Evolutionary conservation across 225 moss, liverwort and hornwort species (phyloP).

Genomic region (Antitrichia curtipendula): DNA sequence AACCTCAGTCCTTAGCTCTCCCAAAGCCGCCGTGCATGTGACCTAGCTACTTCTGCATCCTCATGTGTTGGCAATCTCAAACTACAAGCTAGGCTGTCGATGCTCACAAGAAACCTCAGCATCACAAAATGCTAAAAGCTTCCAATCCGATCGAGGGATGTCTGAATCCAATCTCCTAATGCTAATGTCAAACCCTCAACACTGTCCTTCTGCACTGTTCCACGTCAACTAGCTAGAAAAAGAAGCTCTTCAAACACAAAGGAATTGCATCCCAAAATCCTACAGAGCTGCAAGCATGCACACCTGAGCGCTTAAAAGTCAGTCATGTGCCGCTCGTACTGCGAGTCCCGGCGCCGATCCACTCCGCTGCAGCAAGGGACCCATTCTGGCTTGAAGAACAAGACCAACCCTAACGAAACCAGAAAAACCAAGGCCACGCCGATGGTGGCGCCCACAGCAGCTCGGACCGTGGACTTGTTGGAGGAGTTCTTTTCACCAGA

Average conservation of each 20-base stretch:
- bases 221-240: not conserved
- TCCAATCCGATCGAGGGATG: not conserved
- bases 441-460: constrained; percentile 20
- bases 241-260: not conserved
- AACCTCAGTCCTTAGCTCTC: not conserved
- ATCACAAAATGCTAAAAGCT: constrained; percentile 13
- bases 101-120: constrained; percentile 1
- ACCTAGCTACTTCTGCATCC: not conserved
- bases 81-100: not conserved
- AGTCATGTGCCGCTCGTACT: constrained; percentile 21
- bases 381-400: constrained; percentile 37
- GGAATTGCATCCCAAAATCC: not conserved
- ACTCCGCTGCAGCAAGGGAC: constrained; percentile 30
- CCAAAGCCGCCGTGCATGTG: not conserved
- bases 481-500: not conserved
- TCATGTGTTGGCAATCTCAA: not conserved
- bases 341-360: constrained; percentile 5
- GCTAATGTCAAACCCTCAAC: not conserved
- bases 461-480: constrained; percentile 20
- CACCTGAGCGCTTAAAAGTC: constrained; percentile 14
- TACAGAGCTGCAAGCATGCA: not conserved
- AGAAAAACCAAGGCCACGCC: constrained; percentile 10
- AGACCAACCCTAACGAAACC: constrained; percentile 1
- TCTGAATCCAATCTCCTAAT: not conserved
- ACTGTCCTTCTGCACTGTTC: not conserved